Percentiles rank a stretch among this genome's conserved stretches.
Conservation (phyloP, 176 grass and related monocot species). For the Stipa capillata region DNA sequence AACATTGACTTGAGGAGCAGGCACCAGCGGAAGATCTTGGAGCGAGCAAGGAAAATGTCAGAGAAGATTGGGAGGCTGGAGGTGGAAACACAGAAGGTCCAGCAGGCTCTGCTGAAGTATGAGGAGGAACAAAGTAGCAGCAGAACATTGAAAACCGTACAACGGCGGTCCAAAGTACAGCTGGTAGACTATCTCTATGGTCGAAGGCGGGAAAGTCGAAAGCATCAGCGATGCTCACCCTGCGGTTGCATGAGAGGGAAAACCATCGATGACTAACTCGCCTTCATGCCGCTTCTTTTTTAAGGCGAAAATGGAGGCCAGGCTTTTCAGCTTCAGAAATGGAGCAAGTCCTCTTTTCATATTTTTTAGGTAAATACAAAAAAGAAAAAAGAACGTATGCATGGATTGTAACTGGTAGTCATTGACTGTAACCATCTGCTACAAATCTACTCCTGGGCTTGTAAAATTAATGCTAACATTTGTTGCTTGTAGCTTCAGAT, state of each 20-base stretch:
- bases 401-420: constrained; percentile 39
- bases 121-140: constrained; percentile 50
- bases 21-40: constrained; percentile 70
- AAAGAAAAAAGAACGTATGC: neutral
- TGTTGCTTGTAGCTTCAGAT: constrained; percentile 16
- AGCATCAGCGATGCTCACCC: constrained; percentile 30
- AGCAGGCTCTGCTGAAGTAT: constrained; percentile 49
- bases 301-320: constrained; percentile 17
- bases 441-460: neutral
- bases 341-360: neutral
- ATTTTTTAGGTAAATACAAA: constrained; percentile 21
- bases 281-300: constrained; percentile 24
- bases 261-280: constrained; percentile 41
- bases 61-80: constrained; percentile 86
- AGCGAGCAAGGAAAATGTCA: constrained; percentile 61
- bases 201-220: constrained; percentile 42
- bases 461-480: constrained; percentile 24
- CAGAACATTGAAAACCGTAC: constrained; percentile 21
- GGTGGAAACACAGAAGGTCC: constrained; percentile 64
- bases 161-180: constrained; percentile 50
- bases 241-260: constrained; percentile 77
- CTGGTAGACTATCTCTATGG: constrained; percentile 80
- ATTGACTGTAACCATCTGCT: constrained; percentile 16
- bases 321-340: constrained; percentile 26
- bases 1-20: constrained; percentile 50